phyloP scores from a whole-genome alignment of 177 flowering plant species.

The Vitis hybrid region DNA sequence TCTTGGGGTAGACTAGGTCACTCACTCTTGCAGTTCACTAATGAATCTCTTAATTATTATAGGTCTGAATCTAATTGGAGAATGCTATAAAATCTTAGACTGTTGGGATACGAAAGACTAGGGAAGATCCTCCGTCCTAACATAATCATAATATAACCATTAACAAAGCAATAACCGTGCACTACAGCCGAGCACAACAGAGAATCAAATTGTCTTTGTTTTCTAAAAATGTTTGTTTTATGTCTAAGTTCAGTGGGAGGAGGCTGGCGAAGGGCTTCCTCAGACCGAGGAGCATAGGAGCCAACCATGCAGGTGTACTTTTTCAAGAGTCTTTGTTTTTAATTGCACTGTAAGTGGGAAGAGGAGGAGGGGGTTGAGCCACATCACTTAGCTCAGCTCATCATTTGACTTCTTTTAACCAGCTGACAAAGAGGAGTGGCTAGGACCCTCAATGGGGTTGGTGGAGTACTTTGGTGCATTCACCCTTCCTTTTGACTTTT shows the following conservation, averaged over 20 bases:
- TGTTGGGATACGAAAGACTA: not conserved
- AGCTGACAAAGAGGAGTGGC: not conserved
- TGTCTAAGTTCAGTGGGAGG: no score
- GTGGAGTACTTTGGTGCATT: not conserved
- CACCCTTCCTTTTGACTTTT: not conserved
- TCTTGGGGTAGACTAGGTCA: no score
- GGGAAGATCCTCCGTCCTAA: not conserved
- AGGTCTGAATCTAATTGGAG: not conserved
- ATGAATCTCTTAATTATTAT: no score
- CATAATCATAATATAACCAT: not conserved
- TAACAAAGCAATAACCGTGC: not conserved
- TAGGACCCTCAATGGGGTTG: not conserved
- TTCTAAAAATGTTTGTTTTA: no score
- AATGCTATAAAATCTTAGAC: not conserved
- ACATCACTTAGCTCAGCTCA: not conserved
- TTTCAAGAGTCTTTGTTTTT: not conserved
- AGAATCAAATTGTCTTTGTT: no score
- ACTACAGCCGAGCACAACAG: not conserved
- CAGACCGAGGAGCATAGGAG: not conserved
- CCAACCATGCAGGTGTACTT: constrained; percentile 2
- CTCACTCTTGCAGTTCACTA: no score
- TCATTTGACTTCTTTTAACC: not conserved
- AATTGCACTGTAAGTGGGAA: not conserved
- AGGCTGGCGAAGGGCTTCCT: not conserved
- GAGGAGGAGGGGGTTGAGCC: not conserved